Evolutionary conservation across 1,139 yeast species (phyloP).

Genomic region (Blastobotrys elegans): DNA sequence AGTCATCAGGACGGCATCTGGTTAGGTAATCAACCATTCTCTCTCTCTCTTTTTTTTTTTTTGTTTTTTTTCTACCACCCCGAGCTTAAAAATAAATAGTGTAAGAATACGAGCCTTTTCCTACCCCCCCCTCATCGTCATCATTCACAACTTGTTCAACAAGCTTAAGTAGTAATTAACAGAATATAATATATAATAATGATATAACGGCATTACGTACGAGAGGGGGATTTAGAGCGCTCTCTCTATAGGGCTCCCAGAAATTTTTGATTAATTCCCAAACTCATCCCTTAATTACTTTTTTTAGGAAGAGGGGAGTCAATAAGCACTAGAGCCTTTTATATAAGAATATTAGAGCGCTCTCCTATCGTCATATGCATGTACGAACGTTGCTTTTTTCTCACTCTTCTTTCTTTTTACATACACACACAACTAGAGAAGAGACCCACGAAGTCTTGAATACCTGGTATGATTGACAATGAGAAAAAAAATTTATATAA

Average conservation of each 20-base stretch:
- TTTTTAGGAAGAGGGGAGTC: too few species aligned
- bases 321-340: too few species aligned
- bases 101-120: neutral
- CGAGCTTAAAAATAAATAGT: neutral
- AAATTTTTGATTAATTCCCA: neutral
- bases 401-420: neutral
- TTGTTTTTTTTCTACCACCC: too few species aligned
- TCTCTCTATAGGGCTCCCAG: neutral
- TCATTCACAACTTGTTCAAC: neutral
- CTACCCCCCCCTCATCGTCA: neutral
- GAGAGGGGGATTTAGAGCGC: neutral
- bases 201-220: too few species aligned
- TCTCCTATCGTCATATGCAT: neutral
- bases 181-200: too few species aligned
- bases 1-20: constrained; percentile 4
- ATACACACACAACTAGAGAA: neutral
- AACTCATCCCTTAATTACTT: neutral
- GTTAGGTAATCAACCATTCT: neutral
- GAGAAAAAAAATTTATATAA: too few species aligned
- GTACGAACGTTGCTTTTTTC: neutral
- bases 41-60: too few species aligned
- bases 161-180: too few species aligned
- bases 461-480: neutral
- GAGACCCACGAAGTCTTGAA: neutral
- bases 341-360: too few species aligned